Conservation (phyloP, 371 early-diverging fungal genomes). For the Zancudomyces culisetae region DNA sequence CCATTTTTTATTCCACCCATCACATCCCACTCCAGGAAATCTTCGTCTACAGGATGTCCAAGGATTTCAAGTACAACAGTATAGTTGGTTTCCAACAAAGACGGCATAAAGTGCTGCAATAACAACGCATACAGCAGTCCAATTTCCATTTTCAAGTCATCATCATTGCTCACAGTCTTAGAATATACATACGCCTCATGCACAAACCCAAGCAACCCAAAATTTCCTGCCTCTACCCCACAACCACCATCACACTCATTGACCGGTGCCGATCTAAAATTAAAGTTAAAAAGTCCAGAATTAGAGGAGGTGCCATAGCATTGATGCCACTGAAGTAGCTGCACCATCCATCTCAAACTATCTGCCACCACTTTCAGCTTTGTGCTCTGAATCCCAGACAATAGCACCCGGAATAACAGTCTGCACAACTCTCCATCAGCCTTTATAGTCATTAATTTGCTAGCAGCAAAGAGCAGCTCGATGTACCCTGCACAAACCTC, state of each 20-base stretch:
- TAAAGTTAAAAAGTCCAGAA: neutral
- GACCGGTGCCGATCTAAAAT: slow-evolving; percentile 3
- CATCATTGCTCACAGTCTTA: neutral
- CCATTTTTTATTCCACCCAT: no score
- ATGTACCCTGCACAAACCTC: neutral
- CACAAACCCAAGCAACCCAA: slow-evolving; percentile 3
- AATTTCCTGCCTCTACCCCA: neutral
- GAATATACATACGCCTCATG: slow-evolving; percentile 1
- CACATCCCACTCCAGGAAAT: neutral
- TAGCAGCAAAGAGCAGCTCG: slow-evolving; percentile 5
- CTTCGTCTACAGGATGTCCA: neutral
- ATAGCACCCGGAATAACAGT: slow-evolving; percentile 8
- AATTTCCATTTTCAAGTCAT: neutral
- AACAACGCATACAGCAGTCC: slow-evolving; percentile 2
- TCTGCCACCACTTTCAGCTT: slow-evolving; percentile 12
- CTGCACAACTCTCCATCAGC: slow-evolving; percentile 3
- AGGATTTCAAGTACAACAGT: neutral
- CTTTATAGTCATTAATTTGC: slow-evolving; percentile 12
- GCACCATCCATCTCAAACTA: slow-evolving; percentile 7
- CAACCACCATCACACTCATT: slow-evolving; percentile 1
- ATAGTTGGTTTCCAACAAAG: slow-evolving; percentile 1
- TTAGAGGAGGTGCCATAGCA: neutral
- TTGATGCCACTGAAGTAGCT: slow-evolving; percentile 11
- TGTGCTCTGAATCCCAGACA: slow-evolving; percentile 16
- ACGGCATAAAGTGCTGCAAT: slow-evolving; percentile 9